Conservation (phyloP, 192 early-diverging fungal genomes). For the Linnemannia elongata region DNA sequence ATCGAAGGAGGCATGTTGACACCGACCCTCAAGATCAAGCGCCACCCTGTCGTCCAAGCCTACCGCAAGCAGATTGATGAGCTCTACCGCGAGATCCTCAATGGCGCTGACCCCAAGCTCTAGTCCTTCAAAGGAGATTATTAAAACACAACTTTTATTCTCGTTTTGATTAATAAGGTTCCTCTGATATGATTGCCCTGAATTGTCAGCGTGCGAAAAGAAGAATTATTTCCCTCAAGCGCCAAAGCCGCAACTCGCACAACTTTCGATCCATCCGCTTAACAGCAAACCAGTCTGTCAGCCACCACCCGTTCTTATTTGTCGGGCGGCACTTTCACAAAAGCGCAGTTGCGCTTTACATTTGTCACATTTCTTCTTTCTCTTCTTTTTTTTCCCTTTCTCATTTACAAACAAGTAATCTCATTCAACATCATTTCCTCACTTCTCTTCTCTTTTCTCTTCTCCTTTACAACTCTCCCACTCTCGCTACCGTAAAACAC, state of each 20-base stretch:
- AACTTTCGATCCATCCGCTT: too few species aligned
- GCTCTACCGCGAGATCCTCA: slow-evolving; percentile 8
- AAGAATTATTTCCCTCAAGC: neutral
- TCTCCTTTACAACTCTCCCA: neutral
- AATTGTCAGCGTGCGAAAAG: neutral
- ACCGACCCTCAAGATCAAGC: slow-evolving; percentile 89
- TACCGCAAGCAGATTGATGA: slow-evolving; percentile 19
- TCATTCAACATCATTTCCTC: neutral
- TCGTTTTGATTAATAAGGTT: neutral
- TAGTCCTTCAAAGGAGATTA: neutral
- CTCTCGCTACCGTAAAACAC: neutral
- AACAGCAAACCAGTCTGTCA: neutral
- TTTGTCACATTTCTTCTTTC: neutral
- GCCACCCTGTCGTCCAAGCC: slow-evolving; percentile 61
- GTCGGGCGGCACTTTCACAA: neutral
- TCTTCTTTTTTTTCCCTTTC: neutral
- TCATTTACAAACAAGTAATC: neutral
- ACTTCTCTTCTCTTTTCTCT: neutral
- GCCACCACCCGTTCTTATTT: too few species aligned
- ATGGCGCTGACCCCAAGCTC: slow-evolving; percentile 1
- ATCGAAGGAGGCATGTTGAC: slow-evolving; percentile 80
- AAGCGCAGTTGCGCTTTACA: neutral
- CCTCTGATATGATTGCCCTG: neutral
- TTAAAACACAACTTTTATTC: neutral
- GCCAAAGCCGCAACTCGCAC: neutral